A percentile compares a stretch with the other conserved stretches of the same genome.
These are phyloP conservation scores for Abelmoschus esculentus DNA, from an alignment of 345 rosid genomes.

Conservation along the genomic window DNA sequence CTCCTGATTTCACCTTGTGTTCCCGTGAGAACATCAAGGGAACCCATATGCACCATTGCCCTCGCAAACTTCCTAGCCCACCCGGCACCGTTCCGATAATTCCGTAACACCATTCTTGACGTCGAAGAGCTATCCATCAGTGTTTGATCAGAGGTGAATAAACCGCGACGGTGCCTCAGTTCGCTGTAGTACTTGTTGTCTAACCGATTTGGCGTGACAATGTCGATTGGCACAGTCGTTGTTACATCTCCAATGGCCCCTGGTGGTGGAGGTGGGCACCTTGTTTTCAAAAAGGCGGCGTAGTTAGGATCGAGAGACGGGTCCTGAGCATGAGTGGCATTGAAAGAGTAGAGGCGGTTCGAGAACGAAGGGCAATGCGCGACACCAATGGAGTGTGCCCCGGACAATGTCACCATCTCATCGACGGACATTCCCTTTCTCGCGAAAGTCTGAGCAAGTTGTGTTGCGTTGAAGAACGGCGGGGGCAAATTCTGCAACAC, in stretches of 20 bases:
- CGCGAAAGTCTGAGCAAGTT: conserved; percentile 19
- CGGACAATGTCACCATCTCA: too few relatives aligned
- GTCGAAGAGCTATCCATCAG: conserved; percentile 19
- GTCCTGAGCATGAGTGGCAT: conserved; percentile 28
- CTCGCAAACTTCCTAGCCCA: conserved; percentile 2
- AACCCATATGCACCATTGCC: conserved; percentile 8
- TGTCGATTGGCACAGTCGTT: conserved; percentile 17
- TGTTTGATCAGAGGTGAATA: conserved; percentile 35
- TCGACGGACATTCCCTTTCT: conserved; percentile 27
- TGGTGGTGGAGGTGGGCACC: conserved; percentile 19
- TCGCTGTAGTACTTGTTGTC: conserved; percentile 39
- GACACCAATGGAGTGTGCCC: conserved; percentile 15
- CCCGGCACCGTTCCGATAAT: not conserved
- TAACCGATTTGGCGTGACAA: conserved; percentile 18
- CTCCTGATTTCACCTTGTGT: conserved; percentile 7
- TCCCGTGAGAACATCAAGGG: not conserved
- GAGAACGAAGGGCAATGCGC: conserved; percentile 33
- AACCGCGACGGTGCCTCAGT: conserved; percentile 19
- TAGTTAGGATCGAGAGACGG: conserved; percentile 25
- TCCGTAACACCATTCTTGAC: not conserved
- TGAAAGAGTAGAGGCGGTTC: conserved; percentile 28
- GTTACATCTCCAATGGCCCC: not conserved
- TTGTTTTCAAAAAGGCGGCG: conserved; percentile 31
- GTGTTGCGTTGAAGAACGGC: conserved; percentile 16
- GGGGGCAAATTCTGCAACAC: conserved; percentile 25